Base-by-base conservation (phyloP, 306 rosid species). In the Erythrophleum fordii region DNA sequence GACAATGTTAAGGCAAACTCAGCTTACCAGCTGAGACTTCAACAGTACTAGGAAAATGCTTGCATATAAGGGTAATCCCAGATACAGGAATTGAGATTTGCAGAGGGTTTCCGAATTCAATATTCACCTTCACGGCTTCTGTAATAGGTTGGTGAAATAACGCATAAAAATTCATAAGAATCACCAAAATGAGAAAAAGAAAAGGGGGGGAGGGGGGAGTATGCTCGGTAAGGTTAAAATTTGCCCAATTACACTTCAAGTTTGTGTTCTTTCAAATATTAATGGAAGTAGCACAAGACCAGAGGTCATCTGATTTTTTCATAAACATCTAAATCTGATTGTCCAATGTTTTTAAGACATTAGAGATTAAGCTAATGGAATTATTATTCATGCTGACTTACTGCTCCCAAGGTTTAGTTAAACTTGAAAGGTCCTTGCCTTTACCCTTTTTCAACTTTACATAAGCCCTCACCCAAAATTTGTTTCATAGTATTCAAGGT, bases 71-170 rank as follows among this genome's bases (percentile, higher is more conserved):
- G 71, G 95, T 86, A 83, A 90, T 93, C 76, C 90, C 71, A 37
- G 99, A 93, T 75, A 93, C 70, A 23, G 89, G 89, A 75, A 96
- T 81, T 25, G 97, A 78, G 76, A 96, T 93, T 88, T 93, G 97
- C 84, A 96, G 87, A 58, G 99, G 98, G 68, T 96, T 96, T 83
- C 70, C 89, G 31, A 96, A 90, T 86, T 90, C 93, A 13, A 95
- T 87, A 85, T 86, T 93, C 86, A 96, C 91, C 81, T 79, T 93
- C 84, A 96, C 94, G 13, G 87, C 91, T 83, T 96, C 99, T 96
- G 93, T 82, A 88, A 79, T 78, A 76, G 87, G 72, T 80, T 81
- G 69, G 49, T 59, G 52, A 53, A 69, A 77, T 45, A 45, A n/a
- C 61, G 76, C 81, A 77, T 18, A 70, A 80, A 28, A 59, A 42